Evolutionary conservation across 805 yeast genomes (phyloP), one percentile per base, ranked within the genome.

Genomic region (Barnettozyma siamensis): DNA sequence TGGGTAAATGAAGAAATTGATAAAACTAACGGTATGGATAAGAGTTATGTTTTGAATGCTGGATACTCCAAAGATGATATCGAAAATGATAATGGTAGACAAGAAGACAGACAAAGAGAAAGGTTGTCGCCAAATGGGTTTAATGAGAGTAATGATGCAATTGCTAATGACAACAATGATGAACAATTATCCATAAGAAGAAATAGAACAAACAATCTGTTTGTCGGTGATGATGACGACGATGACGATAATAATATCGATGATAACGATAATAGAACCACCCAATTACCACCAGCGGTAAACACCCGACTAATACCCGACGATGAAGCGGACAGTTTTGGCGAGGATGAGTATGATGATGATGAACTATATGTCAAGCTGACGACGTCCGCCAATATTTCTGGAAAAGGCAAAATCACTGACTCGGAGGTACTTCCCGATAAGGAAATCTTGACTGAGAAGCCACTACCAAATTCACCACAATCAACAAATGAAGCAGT

Each of bases 1-100:
- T 54, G 61, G 42, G 58, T 72, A 12, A 56, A 63, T 21, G 62
- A 63, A 17, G 81, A 75, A 42, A 8, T 3, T 10, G 15, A 32
- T 16, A 30, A 19, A 8, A 11, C 12, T 26, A 26, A 26, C 13
- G 29, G n/a, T 8, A 6, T 11, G n/a, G 13, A 23, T 7, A 10
- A 26, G n/a, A 23, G 19, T 35, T 23, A 7, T 31, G 38, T n/a
- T 20, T 30, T 21, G 10, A 16, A 12, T 26, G n/a, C 6, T 26
- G 29, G 29, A 11, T 7, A 21, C 9, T 13, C 29, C 7, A 26
- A 5, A 26, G n/a, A 13, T 5, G 39, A 11, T 20, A 21, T 9
- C 17, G 18, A 16, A 18, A 12, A 28, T 26, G 24, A 23, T 8
- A 21, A 28, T 20, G 34, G 19, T 20, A 19, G 3, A 18, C 24